phyloP scores from a whole-genome alignment of 495 filamentous ascomycete genomes.

The Penicillium paxilli region DNA sequence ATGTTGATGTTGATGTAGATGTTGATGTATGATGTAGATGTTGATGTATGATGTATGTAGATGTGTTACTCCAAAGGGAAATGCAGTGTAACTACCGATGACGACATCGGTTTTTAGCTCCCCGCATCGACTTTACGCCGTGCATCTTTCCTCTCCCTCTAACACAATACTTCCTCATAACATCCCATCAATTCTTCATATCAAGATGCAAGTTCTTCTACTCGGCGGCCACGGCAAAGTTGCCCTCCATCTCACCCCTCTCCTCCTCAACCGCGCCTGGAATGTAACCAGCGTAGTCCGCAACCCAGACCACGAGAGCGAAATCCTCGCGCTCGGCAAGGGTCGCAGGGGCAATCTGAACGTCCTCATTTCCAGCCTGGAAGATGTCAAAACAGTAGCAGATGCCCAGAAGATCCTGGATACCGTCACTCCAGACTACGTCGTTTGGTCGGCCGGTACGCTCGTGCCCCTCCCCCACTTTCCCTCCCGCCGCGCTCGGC shows the following conservation, averaged over 20 bases:
- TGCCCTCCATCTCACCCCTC: constrained; percentile 71
- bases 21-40: no score
- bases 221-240: constrained; percentile 84
- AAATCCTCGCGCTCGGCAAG: constrained; percentile 60
- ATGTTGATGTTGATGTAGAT: no score
- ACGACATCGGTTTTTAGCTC: background rate
- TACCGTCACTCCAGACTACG: constrained; percentile 62
- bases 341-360: constrained; percentile 53
- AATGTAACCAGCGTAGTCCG: constrained; percentile 77
- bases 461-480: constrained; percentile 10
- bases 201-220: constrained; percentile 60
- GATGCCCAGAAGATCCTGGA: constrained; percentile 65
- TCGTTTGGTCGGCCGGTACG: constrained; percentile 77
- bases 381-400: constrained; percentile 62
- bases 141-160: background rate
- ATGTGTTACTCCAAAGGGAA: background rate
- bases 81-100: background rate
- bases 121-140: background rate
- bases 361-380: constrained; percentile 67
- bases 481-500: background rate
- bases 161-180: background rate
- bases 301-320: constrained; percentile 60
- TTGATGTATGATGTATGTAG: background rate
- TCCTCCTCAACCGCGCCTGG: constrained; percentile 71
- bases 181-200: background rate